Base-by-base conservation (phyloP, 129 eudicot genomes). In the Flaveria sonorensis region DNA sequence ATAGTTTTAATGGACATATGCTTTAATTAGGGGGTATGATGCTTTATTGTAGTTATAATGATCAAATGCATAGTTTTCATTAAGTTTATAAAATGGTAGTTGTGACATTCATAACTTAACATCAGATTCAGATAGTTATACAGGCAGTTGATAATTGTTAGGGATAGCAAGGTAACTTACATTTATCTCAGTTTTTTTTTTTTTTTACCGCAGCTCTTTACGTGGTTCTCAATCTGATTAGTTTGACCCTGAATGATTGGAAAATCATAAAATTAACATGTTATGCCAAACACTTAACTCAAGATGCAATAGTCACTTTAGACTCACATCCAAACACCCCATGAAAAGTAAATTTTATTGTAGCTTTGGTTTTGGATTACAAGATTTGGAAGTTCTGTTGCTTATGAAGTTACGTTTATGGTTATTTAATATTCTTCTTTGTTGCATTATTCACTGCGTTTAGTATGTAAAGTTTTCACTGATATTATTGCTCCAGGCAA, bases 401-500 rank as follows among this genome's bases (percentile, higher is more conserved):
- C 73, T 39, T 69, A 20, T 40, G 72, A 47, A 20, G n/a, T 36
- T 24, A 70, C 6, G 12, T 52, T 53, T 69, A 11, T 10, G 24
- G 45, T 61, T 21, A 43, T 72, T 26, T 46, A 14, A 12, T 42
- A 67, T 50, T 19, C 43, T 70, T 45, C 10, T 63, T 69, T 19
- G 70, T 40, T 64, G 73, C 75, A 14, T 52, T 46, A 32, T 59
- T 73, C 47, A 47, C 59, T 20, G 10, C 68, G 24, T 81, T 42
- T 42, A 72, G 14, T 48, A 46, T 77, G 30, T 63, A 21, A 60
- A 70, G 43, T 78, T 73, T 52, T 51, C 47, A 71, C 78, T 66
- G 60, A 30, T 75, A 40, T 72, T 42, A 39, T 62, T 72, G 50
- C 56, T 51, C 8, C 79, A 89, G 90, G 77, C 82, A 52, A 84